phyloP scores from a whole-genome alignment of 192 early-diverging fungal species.

The Coemansia sp. region DNA sequence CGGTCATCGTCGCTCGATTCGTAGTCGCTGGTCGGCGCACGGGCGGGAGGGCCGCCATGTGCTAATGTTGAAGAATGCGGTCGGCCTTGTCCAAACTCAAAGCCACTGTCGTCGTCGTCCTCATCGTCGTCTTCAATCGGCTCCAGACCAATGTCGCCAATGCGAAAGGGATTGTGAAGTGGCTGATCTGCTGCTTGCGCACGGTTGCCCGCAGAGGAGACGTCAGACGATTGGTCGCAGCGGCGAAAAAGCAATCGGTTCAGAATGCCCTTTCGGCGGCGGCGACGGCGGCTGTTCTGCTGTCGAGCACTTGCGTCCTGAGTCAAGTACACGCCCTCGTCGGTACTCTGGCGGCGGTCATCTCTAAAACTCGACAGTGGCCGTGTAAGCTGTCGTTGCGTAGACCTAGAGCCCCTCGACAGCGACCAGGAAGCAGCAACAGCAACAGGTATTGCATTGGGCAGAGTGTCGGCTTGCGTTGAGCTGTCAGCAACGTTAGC shows the following conservation, averaged over 20 bases:
- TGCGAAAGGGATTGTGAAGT: not conserved
- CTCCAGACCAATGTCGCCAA: not conserved
- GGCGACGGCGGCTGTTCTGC: not conserved
- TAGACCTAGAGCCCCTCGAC: not conserved
- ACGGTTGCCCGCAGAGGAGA: not conserved
- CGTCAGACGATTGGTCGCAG: not conserved
- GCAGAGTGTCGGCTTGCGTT: not conserved
- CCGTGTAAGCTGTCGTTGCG: not conserved
- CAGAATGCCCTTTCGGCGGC: not conserved
- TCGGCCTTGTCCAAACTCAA: not conserved
- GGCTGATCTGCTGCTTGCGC: not conserved
- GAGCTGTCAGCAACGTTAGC: not conserved
- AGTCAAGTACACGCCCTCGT: not conserved
- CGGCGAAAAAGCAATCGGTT: not conserved
- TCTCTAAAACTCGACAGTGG: not conserved
- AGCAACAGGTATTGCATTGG: not conserved
- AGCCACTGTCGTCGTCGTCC: not conserved
- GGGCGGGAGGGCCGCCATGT: not conserved
- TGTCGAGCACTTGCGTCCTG: not conserved
- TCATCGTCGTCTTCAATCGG: not conserved
- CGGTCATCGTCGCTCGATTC: conserved; percentile 2
- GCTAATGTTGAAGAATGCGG: not conserved
- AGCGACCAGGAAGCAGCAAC: not conserved
- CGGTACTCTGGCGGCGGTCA: not conserved
- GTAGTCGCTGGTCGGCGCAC: not conserved